Evolutionary conservation across 495 filamentous ascomycete species (phyloP), one percentile per base, ranked within the genome.

Genomic region (Talaromyces ruber): DNA sequence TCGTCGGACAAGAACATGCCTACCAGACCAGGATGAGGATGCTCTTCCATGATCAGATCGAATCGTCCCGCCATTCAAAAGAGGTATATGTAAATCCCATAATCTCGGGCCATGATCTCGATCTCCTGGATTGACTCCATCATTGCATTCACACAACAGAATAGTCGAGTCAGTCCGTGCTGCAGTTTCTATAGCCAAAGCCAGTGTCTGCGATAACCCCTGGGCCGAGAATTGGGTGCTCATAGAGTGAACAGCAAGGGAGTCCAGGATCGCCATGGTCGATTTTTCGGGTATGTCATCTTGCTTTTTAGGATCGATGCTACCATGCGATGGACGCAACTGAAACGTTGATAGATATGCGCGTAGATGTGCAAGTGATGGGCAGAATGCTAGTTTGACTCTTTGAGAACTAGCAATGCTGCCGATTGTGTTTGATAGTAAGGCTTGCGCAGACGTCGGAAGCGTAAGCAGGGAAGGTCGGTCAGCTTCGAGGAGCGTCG

Each of bases 141-240:
- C 72, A 26, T 32, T 65, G 47, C 72, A 72, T 74, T 82, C 80
- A 26, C 64, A 76, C 24, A 84, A 69, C 26, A 75, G 59, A 28
- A 81, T 67, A 34, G 71, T 66, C 67, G 74, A 66, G 0, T 62
- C 61, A 53, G 67, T 67, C 3, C 64, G 64, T 22, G 68, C 68
- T 1, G 87, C 85, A 7, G 84, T 77, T 65, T 95, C 92, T 28
- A 93, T 84, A 6, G 88, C 73, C 24, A 72, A 71, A 11, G 92
- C 82, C 16, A 89, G 76, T 5, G 86, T 90, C 66, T 85, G 84
- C 56, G 84, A 84, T 5, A 97, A 71, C 0, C 91, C 92, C 70
- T 96, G 92, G 0, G 87, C 91, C 50, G 89, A 92, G 80, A 88
- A 93, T 66, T 94, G 90, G 60, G 84, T 83, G 4, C 89, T 93